Evolutionary conservation across 192 early-diverging fungal genomes (phyloP), one percentile per base, ranked within the genome.

Genomic region (Geranomyces variabilis): DNA sequence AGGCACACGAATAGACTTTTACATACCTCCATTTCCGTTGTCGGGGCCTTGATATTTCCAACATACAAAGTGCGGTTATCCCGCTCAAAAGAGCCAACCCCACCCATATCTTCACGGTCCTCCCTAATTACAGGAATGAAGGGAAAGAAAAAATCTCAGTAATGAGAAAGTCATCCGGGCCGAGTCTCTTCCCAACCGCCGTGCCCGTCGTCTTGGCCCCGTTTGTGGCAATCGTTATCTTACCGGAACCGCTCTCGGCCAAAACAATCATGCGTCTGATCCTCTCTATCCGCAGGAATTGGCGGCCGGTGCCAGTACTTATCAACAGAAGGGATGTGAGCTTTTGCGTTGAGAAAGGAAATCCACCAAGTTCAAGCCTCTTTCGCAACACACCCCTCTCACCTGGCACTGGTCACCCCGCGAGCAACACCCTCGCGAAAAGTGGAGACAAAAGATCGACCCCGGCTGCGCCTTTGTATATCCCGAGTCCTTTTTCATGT

Each of bases 31-130:
- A 80, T 73, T 9, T 72, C 63, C 1, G 76, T 53, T 1, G 21
- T 63, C 17, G 70, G 71, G n/a, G 74, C 57, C 15, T 73, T 74
- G 13, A 84, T 72, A 56, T 83, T 81, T 1, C 93, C 93, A 36
- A 95, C 84, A 70, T 94, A 95, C 22, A 95, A 76, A n/a, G 93
- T 93, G 3, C 79, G 66, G 67, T 88, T 90, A 31, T 86, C 86
- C 36, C 84, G 76, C 31, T 87, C 89, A 78, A 95, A 94, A 24
- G 90, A 90, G n/a, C 93, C 93, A 7, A 94, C 88, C 29, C 84
- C 87, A 30, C 85, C 83, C 86, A 87, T 88, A 63, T 88, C 86
- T 26, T 88, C 82, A 5, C 85, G 74, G 17, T 88, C 79, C 41
- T 81, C 75, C 28, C 78, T 41, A 45, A 74, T 31, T 4, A 33